Conservation (phyloP, 371 early-diverging fungal genomes). For the Mucor velutinosus region DNA sequence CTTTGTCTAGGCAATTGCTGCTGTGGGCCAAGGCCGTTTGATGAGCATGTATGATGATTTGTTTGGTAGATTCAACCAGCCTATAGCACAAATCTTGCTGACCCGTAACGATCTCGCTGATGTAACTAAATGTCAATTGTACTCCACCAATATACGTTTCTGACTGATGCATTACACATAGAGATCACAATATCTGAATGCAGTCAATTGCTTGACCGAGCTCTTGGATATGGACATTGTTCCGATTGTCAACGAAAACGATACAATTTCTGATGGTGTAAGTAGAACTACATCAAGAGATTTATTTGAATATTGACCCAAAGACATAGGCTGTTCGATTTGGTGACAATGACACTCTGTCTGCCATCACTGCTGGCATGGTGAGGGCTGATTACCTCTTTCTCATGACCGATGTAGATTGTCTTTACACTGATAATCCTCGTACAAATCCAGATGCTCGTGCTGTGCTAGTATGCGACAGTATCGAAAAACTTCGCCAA, state of each 20-base stretch:
- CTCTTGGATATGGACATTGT: constrained; percentile 87
- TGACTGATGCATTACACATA: constrained; percentile 29
- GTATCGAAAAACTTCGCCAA: constrained; percentile 74
- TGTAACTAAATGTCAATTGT: constrained; percentile 48
- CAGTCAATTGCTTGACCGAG: constrained; percentile 89
- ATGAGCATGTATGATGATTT: constrained; percentile 94
- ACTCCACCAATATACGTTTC: neutral
- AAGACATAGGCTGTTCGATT: constrained; percentile 77
- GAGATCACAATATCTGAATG: constrained; percentile 94
- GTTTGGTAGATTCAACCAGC: constrained; percentile 88
- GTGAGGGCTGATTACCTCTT: constrained; percentile 93
- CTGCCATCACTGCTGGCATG: constrained; percentile 95
- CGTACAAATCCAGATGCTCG: constrained; percentile 85
- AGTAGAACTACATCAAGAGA: neutral
- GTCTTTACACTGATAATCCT: constrained; percentile 95
- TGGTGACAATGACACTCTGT: constrained; percentile 96
- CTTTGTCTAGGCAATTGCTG: constrained; percentile 82
- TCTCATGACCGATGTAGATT: constrained; percentile 95
- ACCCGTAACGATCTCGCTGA: constrained; percentile 93
- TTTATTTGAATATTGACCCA: neutral
- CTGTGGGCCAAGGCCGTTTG: constrained; percentile 93
- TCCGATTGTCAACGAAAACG: constrained; percentile 98
- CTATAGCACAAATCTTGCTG: constrained; percentile 91
- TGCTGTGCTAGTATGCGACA: constrained; percentile 81
- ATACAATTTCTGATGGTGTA: constrained; percentile 79